Percentiles rank a stretch among this genome's conserved stretches.
These are phyloP conservation scores for Penicilliopsis zonata DNA, from an alignment of 495 filamentous ascomycete species.

Conservation along the genomic window DNA sequence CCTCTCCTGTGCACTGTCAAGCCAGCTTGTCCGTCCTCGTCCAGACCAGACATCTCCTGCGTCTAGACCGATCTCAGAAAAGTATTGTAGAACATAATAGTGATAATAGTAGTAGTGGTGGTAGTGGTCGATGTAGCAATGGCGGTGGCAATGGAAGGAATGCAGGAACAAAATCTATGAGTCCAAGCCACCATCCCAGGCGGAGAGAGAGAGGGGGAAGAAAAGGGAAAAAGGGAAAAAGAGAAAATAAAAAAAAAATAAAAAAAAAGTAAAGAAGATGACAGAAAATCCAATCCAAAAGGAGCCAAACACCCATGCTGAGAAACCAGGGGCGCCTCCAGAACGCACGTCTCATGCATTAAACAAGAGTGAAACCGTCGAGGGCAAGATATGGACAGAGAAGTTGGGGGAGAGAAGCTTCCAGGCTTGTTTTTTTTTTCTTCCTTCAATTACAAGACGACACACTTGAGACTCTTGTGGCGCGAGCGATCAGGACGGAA, in stretches of 20 bases:
- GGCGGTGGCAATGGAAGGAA: not conserved
- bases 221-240: slow-evolving; percentile 3
- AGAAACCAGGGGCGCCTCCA: slow-evolving; percentile 1
- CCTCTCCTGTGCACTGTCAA: no score
- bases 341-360: slow-evolving; percentile 11
- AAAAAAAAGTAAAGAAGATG: slow-evolving; percentile 2
- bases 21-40: no score
- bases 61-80: not conserved
- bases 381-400: not conserved
- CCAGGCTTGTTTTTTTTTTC: no score
- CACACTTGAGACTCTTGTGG: slow-evolving; percentile 30
- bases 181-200: no score
- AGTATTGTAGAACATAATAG: not conserved
- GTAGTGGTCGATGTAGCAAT: not conserved
- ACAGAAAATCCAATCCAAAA: slow-evolving; percentile 7
- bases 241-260: slow-evolving; percentile 2
- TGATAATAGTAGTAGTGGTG: not conserved
- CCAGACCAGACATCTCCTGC: no score
- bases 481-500: slow-evolving; percentile 31
- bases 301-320: slow-evolving; percentile 10
- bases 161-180: slow-evolving; percentile 8
- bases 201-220: slow-evolving; percentile 2
- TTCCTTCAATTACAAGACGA: slow-evolving; percentile 33
- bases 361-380: slow-evolving; percentile 5
- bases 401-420: slow-evolving; percentile 5